Base-by-base conservation (phyloP, 176 grass and related monocot species). In the Aegilops bicornis region DNA sequence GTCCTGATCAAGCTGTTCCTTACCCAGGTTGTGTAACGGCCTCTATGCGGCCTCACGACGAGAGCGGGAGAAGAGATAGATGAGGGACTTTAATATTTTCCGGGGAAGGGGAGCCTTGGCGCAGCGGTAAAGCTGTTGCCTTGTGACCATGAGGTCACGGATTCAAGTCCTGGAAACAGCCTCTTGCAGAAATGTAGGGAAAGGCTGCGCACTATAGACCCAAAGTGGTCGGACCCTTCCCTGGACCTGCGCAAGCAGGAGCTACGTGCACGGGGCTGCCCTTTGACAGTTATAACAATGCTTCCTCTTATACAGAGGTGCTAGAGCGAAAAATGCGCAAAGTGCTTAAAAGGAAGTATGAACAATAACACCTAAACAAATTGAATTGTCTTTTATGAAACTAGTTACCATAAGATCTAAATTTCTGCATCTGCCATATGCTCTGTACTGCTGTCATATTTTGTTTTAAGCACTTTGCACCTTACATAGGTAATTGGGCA, bases 231-330 rank as follows among this genome's bases (percentile, higher is more conserved):
- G 43, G 43, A 45, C 43, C 43, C 43, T 45, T 45, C 43, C 43
- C 43, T 45, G 43, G 43, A 45, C 43, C 43, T 45, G 43, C 43
- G 43, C 43, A 45, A 45, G 43, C 43, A 3, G 43, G 43, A 45
- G 11, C 43, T 45, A 45, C 43, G 43, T 45, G 43, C 43, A 45
- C 43, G 43, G 11, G 43, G 43, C 11, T 45, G 43, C 43, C 74
- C 20, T 77, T 56, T 77, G 27, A 56, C 47, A 56, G 22, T 77
- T 47, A 77, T 77, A 32, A 77, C 27, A 30, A 77, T 54, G 73
- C 6, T 16, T 76, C 72, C 72, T 54, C 45, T 76, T 76, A 76
- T 77, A 12, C 74, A 12, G 16, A 17, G 47, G 47, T 48, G 27
- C 45, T 56, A 32, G 47, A 56, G 52, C 27, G 0, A 4, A 77